Evolutionary conservation across 257 asterid species (phyloP).

Genomic region (Anisodus tanguticus): DNA sequence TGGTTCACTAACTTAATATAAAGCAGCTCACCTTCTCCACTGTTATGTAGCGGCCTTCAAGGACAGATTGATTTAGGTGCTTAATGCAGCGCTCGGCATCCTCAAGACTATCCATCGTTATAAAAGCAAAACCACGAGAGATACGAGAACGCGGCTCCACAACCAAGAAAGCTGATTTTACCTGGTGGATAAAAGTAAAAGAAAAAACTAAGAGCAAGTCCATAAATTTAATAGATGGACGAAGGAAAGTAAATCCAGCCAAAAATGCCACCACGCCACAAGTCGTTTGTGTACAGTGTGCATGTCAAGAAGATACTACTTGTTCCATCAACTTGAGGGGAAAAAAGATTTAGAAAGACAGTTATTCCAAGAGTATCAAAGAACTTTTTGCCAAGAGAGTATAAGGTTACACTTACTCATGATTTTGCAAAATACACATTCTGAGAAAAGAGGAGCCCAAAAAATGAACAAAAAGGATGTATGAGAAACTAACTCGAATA

Average conservation of each 20-base stretch:
- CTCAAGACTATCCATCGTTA: constrained; percentile 52
- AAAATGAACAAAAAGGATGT: background rate
- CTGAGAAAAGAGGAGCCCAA: background rate
- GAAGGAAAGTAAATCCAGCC: background rate
- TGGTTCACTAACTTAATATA: constrained; percentile 42
- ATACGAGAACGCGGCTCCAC: constrained; percentile 49
- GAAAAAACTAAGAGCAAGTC: background rate
- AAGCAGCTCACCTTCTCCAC: constrained; percentile 84
- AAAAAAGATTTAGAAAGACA: too few relatives aligned
- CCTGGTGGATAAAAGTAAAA: constrained; percentile 11
- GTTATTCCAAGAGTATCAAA: background rate
- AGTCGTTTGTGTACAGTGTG: background rate
- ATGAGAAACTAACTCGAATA: background rate
- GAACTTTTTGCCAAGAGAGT: background rate
- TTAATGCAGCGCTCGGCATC: constrained; percentile 50
- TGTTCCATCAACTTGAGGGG: background rate
- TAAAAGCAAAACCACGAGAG: constrained; percentile 55
- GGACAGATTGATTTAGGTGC: constrained; percentile 54
- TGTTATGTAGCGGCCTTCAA: constrained; percentile 60
- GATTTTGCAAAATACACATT: too few relatives aligned
- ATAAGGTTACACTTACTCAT: too few relatives aligned
- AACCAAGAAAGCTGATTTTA: constrained; percentile 39
- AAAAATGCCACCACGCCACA: background rate
- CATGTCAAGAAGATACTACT: background rate
- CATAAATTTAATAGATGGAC: background rate